Percentiles rank a stretch among this genome's conserved stretches.
phyloP scores from a whole-genome alignment of 2,329 filamentous ascomycete species.

The Atkinsonella hypoxylon region DNA sequence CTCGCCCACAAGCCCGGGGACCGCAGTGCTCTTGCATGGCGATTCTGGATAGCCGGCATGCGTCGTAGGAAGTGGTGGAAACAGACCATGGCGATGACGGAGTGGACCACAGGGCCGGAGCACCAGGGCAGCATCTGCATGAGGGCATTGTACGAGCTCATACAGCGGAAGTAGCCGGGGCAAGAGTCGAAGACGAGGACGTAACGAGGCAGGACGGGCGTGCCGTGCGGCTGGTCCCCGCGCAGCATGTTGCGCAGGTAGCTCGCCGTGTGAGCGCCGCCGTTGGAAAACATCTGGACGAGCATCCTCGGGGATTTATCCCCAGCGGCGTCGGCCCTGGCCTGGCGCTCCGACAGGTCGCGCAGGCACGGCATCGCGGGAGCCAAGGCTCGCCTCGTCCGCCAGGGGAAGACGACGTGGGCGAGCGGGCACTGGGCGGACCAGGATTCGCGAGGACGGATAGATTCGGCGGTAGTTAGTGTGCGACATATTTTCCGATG shows the following conservation, averaged over 20 bases:
- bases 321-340: constrained; percentile 13
- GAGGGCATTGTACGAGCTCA: constrained; percentile 27
- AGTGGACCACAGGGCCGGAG: constrained; percentile 22
- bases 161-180: constrained; percentile 32
- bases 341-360: constrained; percentile 11
- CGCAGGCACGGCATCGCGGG: constrained; percentile 29
- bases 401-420: constrained; percentile 22
- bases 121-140: constrained; percentile 22
- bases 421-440: constrained; percentile 29
- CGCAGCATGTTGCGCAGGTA: constrained; percentile 18
- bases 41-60: constrained; percentile 18
- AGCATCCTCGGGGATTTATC: constrained; percentile 23
- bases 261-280: constrained; percentile 31
- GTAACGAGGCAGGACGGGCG: constrained; percentile 25
- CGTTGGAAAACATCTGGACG: constrained; percentile 41
- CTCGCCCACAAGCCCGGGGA: constrained; percentile 16
- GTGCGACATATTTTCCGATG: constrained; percentile 37
- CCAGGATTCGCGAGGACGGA: constrained; percentile 32
- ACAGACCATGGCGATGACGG: constrained; percentile 21
- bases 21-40: constrained; percentile 27
- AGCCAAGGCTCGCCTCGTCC: constrained; percentile 21
- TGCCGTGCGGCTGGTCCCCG: constrained; percentile 7
- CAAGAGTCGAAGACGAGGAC: constrained; percentile 35
- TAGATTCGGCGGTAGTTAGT: constrained; percentile 32
- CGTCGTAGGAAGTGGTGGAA: constrained; percentile 19